A percentile compares a stretch with the other conserved stretches of the same genome.
These are phyloP conservation scores for Aspergillus sergii DNA, from an alignment of 2,329 filamentous ascomycete species.

Conservation along the genomic window DNA sequence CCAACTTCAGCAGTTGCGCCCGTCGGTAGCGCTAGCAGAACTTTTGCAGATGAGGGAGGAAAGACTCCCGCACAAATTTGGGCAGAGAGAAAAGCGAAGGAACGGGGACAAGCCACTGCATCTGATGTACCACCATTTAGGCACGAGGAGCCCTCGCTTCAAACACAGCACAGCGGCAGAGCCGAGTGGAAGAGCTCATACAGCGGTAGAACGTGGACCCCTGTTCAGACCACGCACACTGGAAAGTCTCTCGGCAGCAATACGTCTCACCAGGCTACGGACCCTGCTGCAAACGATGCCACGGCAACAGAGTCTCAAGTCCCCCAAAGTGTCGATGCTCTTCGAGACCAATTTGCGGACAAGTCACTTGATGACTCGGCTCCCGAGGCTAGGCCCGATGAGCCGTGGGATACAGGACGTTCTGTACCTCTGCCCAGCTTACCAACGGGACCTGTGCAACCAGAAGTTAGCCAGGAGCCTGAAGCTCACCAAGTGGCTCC, in stretches of 20 bases:
- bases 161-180: slow-evolving; percentile 71
- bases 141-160: slow-evolving; percentile 56
- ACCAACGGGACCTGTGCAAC: slow-evolving; percentile 58
- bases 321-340: slow-evolving; percentile 66
- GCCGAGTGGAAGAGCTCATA: slow-evolving; percentile 90
- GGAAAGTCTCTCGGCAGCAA: slow-evolving; percentile 62
- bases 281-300: slow-evolving; percentile 53
- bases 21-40: slow-evolving; percentile 81
- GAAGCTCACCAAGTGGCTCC: slow-evolving; percentile 38
- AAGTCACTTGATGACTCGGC: slow-evolving; percentile 51
- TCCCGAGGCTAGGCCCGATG: slow-evolving; percentile 60
- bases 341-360: slow-evolving; percentile 82
- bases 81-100: slow-evolving; percentile 93
- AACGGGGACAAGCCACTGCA: slow-evolving; percentile 60
- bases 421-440: slow-evolving; percentile 80
- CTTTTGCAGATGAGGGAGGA: slow-evolving; percentile 90
- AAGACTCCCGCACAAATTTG: slow-evolving; percentile 97
- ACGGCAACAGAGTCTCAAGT: slow-evolving; percentile 55
- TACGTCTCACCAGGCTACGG: slow-evolving; percentile 65
- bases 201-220: slow-evolving; percentile 83
- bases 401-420: slow-evolving; percentile 67
- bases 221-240: slow-evolving; percentile 74
- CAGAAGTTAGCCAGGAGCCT: slow-evolving; percentile 50
- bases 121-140: slow-evolving; percentile 48
- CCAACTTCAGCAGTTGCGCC: slow-evolving; percentile 58